Evolutionary conservation across 2,329 filamentous ascomycete genomes (phyloP), one percentile per base, ranked within the genome.

Genomic region (Mycosphaerelloides madeirae): DNA sequence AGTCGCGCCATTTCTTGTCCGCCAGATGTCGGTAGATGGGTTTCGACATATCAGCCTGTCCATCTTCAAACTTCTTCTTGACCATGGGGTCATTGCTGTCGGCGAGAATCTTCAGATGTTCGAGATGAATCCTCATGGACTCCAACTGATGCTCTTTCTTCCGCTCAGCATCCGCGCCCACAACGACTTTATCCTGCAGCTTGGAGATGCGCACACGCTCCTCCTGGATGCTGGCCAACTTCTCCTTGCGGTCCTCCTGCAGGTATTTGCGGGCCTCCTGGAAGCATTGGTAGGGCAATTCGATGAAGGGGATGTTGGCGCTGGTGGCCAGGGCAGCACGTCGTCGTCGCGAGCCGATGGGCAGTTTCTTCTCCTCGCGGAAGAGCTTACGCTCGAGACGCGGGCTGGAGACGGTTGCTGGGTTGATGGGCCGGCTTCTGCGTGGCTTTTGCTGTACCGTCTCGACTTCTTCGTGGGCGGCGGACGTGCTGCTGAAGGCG

Each of bases 241-340:
- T 97, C 68, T 91, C 79, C 54, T 82, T 74, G 31, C 91, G 80
- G 65, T 98, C 93, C 43, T 79, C 80, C 41, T 81, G 76, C 44
- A 98, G 73, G 38, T 97, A 70, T 65, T 88, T 87, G 52, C 90
- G 81, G 31, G 93, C 93, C 71, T 96, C 90, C 70, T 98, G 93
- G 73, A 97, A 98, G 69, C 87, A 93, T 76, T 97, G 91, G 71
- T 94, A 98, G 14, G 93, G 93, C 55, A 98, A 74, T 64, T 91
- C 85, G 72, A 95, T 88, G 64, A 98, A 96, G 19, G 90, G 88
- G 38, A 95, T 72, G 50, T 76, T 70, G 29, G 72, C 78, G 58
- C 72, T 79, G 60, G 76, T 50, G 8, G 49, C 46, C 19, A 65
- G 53, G 32, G 64, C 66, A 38, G 69, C 69, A 64, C 91, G 84